Conservation (phyloP, 148 eudicot genomes). For the Vaccinium macrocarpon region DNA sequence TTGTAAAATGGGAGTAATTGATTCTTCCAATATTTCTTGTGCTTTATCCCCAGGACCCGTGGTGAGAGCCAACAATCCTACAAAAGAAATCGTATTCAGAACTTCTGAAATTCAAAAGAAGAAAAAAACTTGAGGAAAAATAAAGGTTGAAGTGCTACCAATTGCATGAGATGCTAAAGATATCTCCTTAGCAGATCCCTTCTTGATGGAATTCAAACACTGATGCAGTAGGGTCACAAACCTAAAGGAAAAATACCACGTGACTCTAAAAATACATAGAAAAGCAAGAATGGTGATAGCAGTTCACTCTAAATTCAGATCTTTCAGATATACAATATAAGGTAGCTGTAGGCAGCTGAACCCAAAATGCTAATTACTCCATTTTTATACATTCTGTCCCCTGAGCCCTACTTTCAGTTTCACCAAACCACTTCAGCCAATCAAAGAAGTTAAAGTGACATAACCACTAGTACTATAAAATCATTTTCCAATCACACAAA, state of each 20-base stretch:
- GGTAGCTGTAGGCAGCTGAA: background rate
- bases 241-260: slow-evolving; percentile 32
- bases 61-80: slow-evolving; percentile 86
- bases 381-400: background rate
- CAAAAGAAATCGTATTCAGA: slow-evolving; percentile 8
- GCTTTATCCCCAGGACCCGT: slow-evolving; percentile 73
- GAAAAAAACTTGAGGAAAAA: background rate
- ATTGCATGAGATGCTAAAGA: slow-evolving; percentile 65
- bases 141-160: slow-evolving; percentile 13
- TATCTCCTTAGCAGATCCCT: slow-evolving; percentile 78
- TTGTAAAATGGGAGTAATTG: slow-evolving; percentile 55
- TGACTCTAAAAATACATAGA: background rate
- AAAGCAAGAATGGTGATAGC: background rate
- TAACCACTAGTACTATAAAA: background rate
- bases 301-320: background rate
- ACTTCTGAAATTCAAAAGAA: background rate
- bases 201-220: slow-evolving; percentile 69
- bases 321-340: background rate
- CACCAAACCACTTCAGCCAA: background rate
- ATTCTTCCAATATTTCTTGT: slow-evolving; percentile 73
- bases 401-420: background rate
- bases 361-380: background rate
- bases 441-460: background rate
- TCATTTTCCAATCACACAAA: background rate
- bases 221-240: slow-evolving; percentile 77